Base-by-base conservation (phyloP, 768 basidiomycete genomes). In the Termitomyces sp. region DNA sequence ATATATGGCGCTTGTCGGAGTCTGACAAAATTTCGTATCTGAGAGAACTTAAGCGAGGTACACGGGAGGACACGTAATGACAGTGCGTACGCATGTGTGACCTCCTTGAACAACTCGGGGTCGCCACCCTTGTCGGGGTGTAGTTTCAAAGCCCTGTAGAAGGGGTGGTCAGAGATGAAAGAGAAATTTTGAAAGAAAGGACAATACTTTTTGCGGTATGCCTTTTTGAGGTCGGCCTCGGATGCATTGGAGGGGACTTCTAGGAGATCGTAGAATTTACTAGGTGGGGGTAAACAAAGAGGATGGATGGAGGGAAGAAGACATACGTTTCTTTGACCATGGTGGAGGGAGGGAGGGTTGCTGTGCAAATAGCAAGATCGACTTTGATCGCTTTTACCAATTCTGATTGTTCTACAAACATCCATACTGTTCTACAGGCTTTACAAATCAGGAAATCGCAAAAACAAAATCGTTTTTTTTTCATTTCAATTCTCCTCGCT, bases 121-220 rank as follows among this genome's bases (percentile, higher is more conserved):
- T 97, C 96, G 60, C 95, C 95, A 51, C 95, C 94, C 77, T 96
- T 96, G 83, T 95, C 93, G 25, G 93, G 93, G 72, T 95, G 93
- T 65, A 94, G 76, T 60, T 89, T 85, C 55, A 95, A 75, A 10
- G 93, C 93, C 74, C 93, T 95, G 61, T 57, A 66, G 56, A 29
- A 55, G 53, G 12, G 4, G 31, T 10, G 60, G 58, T 63, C 32
- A 60, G 61, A 9, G 25, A 63, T 63, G 59, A 48, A 47, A 32
- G 45, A 55, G 38, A 46, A 45, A 53, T 45, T 40, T 42, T n/a
- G 15, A 62, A 34, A 59, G 51, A 47, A 50, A n/a, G 20, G 29
- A 15, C 63, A 73, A 34, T 64, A 94, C 93, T 94, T 94, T 79
- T 94, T 95, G 68, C 93, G 89, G 80, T 96, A 96, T 36, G 94